A percentile compares a stretch with the other conserved stretches of the same genome.
Conservation (phyloP, 768 basidiomycete species). For the Boletus tylopilopsis region DNA sequence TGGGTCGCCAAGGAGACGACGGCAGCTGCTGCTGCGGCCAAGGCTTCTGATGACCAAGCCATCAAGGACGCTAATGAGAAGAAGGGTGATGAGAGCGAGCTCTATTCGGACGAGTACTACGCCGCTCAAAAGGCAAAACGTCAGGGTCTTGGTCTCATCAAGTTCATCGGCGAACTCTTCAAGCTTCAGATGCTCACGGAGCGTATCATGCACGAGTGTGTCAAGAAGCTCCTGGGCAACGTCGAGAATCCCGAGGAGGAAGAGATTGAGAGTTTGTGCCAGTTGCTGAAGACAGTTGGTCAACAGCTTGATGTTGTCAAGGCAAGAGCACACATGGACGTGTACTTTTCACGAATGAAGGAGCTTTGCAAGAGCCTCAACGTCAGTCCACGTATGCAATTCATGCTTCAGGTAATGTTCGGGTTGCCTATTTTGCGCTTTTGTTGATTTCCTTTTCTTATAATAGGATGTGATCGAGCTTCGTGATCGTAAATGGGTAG, state of each 20-base stretch:
- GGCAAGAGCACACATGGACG: conserved; percentile 82
- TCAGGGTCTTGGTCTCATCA: conserved; percentile 93
- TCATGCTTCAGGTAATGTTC: conserved; percentile 84
- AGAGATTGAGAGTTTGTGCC: conserved; percentile 95
- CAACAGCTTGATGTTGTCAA: conserved; percentile 74
- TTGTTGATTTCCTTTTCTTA: background rate
- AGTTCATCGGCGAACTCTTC: conserved; percentile 98
- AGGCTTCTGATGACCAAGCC: conserved; percentile 83
- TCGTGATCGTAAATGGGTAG: conserved; percentile 77
- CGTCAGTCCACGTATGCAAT: conserved; percentile 85
- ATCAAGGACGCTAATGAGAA: conserved; percentile 64
- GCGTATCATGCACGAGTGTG: conserved; percentile 98
- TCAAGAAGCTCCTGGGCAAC: conserved; percentile 92
- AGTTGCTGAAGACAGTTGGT: conserved; percentile 87
- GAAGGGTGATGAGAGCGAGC: conserved; percentile 56
- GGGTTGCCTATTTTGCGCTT: background rate
- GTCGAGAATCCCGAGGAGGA: conserved; percentile 96
- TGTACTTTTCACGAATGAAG: conserved; percentile 91
- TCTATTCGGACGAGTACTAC: conserved; percentile 96
- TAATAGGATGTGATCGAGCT: conserved; percentile 86
- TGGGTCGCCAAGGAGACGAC: conserved; percentile 89
- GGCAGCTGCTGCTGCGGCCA: conserved; percentile 79
- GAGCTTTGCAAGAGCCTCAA: conserved; percentile 71
- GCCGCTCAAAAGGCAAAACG: conserved; percentile 96
- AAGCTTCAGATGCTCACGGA: conserved; percentile 98